Base-by-base conservation (phyloP, 2,329 filamentous ascomycete genomes). In the Fonsecaea pugnacius region DNA sequence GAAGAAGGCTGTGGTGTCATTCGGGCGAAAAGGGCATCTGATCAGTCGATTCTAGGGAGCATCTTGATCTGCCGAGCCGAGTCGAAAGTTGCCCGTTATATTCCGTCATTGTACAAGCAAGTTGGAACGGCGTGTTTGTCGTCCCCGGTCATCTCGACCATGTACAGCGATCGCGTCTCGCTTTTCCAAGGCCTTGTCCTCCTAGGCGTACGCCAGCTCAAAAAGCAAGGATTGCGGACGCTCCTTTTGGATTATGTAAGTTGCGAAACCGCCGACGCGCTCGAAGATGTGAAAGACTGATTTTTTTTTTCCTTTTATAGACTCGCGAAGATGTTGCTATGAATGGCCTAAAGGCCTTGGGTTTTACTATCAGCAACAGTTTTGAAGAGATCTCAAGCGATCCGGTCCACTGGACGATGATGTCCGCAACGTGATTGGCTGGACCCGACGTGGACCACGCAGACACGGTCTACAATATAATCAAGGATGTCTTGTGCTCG, bases 351-450 rank as follows among this genome's bases (percentile, higher is more conserved):
- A 82, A 88, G 61, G 87, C 86, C 0, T 91, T 96, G 89, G 91
- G 91, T 1, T 96, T 96, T 73, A 87, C 87, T 68, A 85, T 91
- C 51, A 78, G 92, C 67, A 89, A 94, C 77, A 88, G 84, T 46
- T 96, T 92, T 75, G 91, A 96, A 72, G 91, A 96, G 75, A 85
- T 95, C 59, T 90, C 87, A 65, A 88, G 85, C 72, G 86, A 89
- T 74, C 85, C 85, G 51, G 81, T 84, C 56, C 86, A 84, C 7
- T 88, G 85, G 85, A 85, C 80, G 1, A 80, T 83, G 78, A 81
- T 83, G 71, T 63, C 68, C 14, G 48, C 43, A 21, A 59, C 61
- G n/a, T 68, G 62, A 68, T 24, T 24, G 24, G 12, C 18, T 27
- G 43, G 43, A 48, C 9, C 9, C n/a, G 43, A 48, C 12, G 9